A percentile compares a stretch with the other conserved stretches of the same genome.
Conservation (phyloP, 257 asterid genomes). For the Solanum gracilifrons region DNA sequence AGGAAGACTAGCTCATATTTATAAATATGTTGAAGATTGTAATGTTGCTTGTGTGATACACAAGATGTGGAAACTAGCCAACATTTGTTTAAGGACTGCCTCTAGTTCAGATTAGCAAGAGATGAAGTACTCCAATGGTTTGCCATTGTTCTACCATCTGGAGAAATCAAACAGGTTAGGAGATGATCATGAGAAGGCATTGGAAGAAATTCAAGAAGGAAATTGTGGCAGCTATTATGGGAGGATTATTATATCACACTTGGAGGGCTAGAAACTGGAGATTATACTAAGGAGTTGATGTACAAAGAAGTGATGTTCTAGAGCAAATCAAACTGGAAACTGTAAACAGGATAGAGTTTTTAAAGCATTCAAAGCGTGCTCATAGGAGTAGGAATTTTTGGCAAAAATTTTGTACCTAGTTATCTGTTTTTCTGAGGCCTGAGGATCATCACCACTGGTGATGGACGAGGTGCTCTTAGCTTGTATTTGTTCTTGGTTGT, state of each 20-base stretch:
- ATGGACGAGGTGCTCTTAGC: neutral
- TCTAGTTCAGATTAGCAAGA: neutral
- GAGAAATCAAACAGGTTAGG: neutral
- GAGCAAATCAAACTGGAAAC: neutral
- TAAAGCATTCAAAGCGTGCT: neutral
- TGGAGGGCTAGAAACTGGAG: neutral
- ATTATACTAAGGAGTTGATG: neutral
- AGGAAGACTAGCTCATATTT: neutral
- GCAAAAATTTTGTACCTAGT: neutral
- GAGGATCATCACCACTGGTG: neutral
- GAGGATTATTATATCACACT: neutral
- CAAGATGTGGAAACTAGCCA: neutral
- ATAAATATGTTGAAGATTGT: neutral
- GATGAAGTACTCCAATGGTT: neutral
- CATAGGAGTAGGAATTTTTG: neutral
- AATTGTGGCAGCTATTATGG: neutral
- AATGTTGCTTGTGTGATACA: neutral
- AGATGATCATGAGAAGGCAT: neutral
- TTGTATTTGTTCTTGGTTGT: neutral
- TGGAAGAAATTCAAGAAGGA: neutral
- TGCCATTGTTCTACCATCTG: neutral
- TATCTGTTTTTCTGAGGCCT: neutral
- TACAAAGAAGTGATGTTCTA: no score
- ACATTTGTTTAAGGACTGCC: neutral
- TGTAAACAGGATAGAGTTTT: neutral